phyloP scores from a whole-genome alignment of 2,329 filamentous ascomycete genomes.

The Aplosporella prunicola region DNA sequence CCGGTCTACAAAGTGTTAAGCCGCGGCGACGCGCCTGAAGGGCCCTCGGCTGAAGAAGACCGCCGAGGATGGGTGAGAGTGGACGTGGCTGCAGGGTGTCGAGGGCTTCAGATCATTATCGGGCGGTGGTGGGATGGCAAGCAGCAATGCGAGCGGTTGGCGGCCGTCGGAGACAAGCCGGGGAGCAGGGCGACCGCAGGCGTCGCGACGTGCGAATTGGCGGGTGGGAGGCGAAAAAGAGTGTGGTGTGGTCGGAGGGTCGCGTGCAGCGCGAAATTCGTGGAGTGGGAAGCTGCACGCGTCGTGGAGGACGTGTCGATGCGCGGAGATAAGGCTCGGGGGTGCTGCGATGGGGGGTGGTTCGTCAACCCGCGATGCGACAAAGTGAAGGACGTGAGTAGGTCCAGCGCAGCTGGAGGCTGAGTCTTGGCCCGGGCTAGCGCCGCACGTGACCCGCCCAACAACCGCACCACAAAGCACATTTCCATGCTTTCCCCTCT shows the following conservation, averaged over 20 bases:
- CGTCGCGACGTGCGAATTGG: constrained; percentile 9
- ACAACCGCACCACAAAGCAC: neutral
- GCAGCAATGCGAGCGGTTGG: constrained; percentile 10
- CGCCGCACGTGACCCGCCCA: neutral
- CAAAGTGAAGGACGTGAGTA: constrained; percentile 2
- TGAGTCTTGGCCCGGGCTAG: neutral
- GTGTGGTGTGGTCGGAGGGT: constrained; percentile 8
- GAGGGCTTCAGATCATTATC: constrained; percentile 8
- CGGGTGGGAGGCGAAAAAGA: constrained; percentile 12
- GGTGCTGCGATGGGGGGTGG: constrained; percentile 22
- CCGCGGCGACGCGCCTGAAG: constrained; percentile 5
- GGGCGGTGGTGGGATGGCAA: constrained; percentile 7
- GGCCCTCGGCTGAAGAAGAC: constrained; percentile 1
- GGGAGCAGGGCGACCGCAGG: constrained; percentile 8
- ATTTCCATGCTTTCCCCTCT: too few relatives aligned
- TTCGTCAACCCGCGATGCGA: constrained; percentile 10
- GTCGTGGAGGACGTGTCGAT: constrained; percentile 26
- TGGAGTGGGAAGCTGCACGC: constrained; percentile 20
- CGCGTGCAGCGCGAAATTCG: constrained; percentile 7
- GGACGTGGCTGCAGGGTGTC: neutral
- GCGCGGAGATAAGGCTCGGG: constrained; percentile 27
- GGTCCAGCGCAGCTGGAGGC: neutral
- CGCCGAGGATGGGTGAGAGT: constrained; percentile 1
- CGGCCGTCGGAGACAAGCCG: constrained; percentile 7
- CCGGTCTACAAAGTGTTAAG: constrained; percentile 2